phyloP scores from a whole-genome alignment of 2,329 filamentous ascomycete genomes.

The Ceratocystis destructans region DNA sequence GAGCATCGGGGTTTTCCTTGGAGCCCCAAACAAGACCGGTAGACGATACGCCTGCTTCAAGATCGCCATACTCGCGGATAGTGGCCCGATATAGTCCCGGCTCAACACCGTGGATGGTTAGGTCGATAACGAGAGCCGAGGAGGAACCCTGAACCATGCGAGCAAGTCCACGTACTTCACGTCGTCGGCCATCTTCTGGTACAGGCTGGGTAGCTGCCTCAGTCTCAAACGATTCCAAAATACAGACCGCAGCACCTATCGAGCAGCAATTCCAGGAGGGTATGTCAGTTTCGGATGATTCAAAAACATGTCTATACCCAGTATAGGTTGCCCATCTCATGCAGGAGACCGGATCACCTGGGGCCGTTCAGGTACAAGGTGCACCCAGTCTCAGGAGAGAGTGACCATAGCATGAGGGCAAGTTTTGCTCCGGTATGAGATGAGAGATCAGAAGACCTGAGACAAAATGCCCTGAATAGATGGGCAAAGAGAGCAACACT shows the following conservation, averaged over 20 bases:
- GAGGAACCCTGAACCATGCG: constrained; percentile 86
- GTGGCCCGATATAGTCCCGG: constrained; percentile 74
- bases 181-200: constrained; percentile 28
- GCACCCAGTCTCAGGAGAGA: background rate
- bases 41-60: constrained; percentile 68
- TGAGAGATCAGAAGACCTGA: background rate
- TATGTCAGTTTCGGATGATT: constrained; percentile 2
- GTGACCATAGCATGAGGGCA: background rate
- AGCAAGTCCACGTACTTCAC: constrained; percentile 68
- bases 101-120: constrained; percentile 69
- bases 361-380: constrained; percentile 1
- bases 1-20: constrained; percentile 23
- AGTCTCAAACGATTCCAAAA: constrained; percentile 70
- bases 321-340: background rate
- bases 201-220: constrained; percentile 33
- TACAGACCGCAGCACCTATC: constrained; percentile 73
- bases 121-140: constrained; percentile 67
- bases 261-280: background rate
- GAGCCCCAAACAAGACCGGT: constrained; percentile 67
- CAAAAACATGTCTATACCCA: background rate
- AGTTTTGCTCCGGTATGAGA: constrained; percentile 1
- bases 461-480: background rate
- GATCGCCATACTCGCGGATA: constrained; percentile 74
- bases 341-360: constrained; percentile 7
- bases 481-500: background rate